Percentiles rank a stretch among this genome's conserved stretches.
Conservation (phyloP, 2,329 filamentous ascomycete genomes). For the Fusarium napiforme region DNA sequence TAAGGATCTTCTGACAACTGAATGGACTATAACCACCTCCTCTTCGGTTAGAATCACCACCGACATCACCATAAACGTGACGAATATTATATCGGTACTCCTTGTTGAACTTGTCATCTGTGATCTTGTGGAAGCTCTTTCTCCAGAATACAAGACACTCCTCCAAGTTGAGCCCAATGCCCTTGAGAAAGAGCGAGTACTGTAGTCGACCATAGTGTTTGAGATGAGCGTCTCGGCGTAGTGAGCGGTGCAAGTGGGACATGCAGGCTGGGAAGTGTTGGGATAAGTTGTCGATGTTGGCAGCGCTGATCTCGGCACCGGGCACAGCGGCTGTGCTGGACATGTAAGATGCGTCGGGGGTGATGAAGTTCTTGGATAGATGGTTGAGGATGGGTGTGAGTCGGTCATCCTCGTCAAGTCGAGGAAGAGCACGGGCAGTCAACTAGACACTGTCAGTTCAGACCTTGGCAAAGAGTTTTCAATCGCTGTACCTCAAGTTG, state of each 20-base stretch:
- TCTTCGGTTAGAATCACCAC: constrained; percentile 87
- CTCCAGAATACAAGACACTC: constrained; percentile 95
- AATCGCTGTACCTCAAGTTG: constrained; percentile 75
- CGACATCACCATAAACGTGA: constrained; percentile 95
- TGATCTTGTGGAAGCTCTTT: constrained; percentile 82
- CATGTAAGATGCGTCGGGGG: constrained; percentile 84
- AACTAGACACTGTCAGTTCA: constrained; percentile 60
- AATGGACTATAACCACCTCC: constrained; percentile 90
- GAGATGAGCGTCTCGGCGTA: constrained; percentile 88
- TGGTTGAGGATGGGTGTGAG: constrained; percentile 76
- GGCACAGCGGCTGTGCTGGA: constrained; percentile 70
- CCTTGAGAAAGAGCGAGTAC: constrained; percentile 96
- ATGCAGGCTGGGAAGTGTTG: constrained; percentile 93
- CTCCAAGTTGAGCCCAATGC: constrained; percentile 90
- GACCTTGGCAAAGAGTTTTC: neutral
- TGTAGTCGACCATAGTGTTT: constrained; percentile 95
- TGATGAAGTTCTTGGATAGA: constrained; percentile 95
- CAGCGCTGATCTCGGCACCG: constrained; percentile 79
- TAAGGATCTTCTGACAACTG: constrained; percentile 94
- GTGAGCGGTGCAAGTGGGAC: constrained; percentile 86
- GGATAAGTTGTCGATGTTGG: constrained; percentile 82
- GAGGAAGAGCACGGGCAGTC: constrained; percentile 88
- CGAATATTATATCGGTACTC: constrained; percentile 97
- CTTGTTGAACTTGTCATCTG: constrained; percentile 96
- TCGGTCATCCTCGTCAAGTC: constrained; percentile 95